A percentile compares a stretch with the other conserved stretches of the same genome.
Conservation (phyloP, 2,329 filamentous ascomycete species). For the Zasmidium angulare region DNA sequence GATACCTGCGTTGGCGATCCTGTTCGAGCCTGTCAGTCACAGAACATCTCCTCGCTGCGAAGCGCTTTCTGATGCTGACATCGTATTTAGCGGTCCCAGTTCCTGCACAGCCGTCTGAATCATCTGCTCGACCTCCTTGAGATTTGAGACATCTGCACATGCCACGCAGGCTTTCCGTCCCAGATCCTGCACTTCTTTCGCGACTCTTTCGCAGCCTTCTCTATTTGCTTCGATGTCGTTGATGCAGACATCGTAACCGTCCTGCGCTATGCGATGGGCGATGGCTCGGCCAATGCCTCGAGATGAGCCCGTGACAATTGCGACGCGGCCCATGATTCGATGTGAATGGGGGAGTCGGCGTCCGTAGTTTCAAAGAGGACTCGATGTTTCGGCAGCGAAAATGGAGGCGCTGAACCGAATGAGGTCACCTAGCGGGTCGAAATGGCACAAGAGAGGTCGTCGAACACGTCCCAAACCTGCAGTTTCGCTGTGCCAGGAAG, state of each 20-base stretch:
- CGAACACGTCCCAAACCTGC: too few species aligned
- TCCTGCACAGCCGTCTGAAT: constrained; percentile 53
- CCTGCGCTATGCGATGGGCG: constrained; percentile 61
- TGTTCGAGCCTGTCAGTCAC: too few species aligned
- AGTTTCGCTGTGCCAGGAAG: too few species aligned
- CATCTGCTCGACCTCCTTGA: constrained; percentile 53
- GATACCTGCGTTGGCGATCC: constrained; percentile 64
- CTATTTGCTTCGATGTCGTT: constrained; percentile 61
- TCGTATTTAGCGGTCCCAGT: constrained; percentile 54
- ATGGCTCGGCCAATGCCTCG: constrained; percentile 58
- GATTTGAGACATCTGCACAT: constrained; percentile 62
- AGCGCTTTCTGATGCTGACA: constrained; percentile 31
- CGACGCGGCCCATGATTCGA: constrained; percentile 18
- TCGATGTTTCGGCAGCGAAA: too few species aligned
- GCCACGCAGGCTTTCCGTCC: constrained; percentile 56
- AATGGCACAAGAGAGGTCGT: too few species aligned
- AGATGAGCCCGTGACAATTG: constrained; percentile 38
- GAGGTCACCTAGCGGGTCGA: too few species aligned
- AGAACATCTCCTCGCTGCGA: not conserved
- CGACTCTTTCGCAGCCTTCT: constrained; percentile 52
- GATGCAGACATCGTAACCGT: constrained; percentile 66
- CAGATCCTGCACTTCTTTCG: constrained; percentile 52
- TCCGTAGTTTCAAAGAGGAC: too few species aligned
- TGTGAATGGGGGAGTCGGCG: too few species aligned
- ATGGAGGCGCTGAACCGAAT: not conserved